Percentiles rank a stretch among this genome's conserved stretches.
phyloP scores from a whole-genome alignment of 1,284 basidiomycete genomes.

The Irpex rosettiformis region DNA sequence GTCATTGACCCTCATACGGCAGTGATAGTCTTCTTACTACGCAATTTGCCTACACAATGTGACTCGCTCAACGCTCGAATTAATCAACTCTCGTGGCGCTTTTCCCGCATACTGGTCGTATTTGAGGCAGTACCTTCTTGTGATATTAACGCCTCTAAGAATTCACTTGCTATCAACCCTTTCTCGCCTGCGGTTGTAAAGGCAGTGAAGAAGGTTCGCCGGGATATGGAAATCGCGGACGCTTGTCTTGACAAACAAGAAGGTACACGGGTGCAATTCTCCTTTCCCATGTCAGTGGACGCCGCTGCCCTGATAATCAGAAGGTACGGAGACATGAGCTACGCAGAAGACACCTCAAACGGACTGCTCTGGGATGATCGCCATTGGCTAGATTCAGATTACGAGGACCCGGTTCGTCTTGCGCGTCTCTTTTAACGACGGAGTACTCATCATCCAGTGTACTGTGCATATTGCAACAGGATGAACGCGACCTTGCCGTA shows the following conservation, averaged over 20 bases:
- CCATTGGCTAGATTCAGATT: conserved; percentile 55
- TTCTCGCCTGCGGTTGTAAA: conserved; percentile 66
- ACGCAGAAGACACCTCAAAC: conserved; percentile 37
- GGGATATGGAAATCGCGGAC: conserved; percentile 57
- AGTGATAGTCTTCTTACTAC: conserved; percentile 52
- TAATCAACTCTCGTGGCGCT: conserved; percentile 55
- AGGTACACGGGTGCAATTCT: conserved; percentile 42
- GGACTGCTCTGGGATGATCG: conserved; percentile 56
- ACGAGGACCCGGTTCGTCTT: conserved; percentile 35
- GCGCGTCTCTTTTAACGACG: neutral
- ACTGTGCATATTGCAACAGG: conserved; percentile 33
- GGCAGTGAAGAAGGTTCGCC: conserved; percentile 58
- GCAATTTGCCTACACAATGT: conserved; percentile 50
- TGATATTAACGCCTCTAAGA: conserved; percentile 26
- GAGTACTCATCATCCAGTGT: conserved; percentile 15
- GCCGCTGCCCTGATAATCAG: conserved; percentile 54
- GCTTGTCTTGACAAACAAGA: conserved; percentile 46
- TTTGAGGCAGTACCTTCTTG: conserved; percentile 62
- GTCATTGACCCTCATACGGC: conserved; percentile 57
- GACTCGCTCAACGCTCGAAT: conserved; percentile 39
- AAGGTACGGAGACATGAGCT: conserved; percentile 52
- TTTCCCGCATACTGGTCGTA: conserved; percentile 48
- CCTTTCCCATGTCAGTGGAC: conserved; percentile 56
- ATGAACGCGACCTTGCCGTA: conserved; percentile 49
- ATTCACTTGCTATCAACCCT: conserved; percentile 18